A percentile compares a stretch with the other conserved stretches of the same genome.
phyloP scores from a whole-genome alignment of 2,329 filamentous ascomycete genomes.

The Phaeosphaeriaceae sp. region DNA sequence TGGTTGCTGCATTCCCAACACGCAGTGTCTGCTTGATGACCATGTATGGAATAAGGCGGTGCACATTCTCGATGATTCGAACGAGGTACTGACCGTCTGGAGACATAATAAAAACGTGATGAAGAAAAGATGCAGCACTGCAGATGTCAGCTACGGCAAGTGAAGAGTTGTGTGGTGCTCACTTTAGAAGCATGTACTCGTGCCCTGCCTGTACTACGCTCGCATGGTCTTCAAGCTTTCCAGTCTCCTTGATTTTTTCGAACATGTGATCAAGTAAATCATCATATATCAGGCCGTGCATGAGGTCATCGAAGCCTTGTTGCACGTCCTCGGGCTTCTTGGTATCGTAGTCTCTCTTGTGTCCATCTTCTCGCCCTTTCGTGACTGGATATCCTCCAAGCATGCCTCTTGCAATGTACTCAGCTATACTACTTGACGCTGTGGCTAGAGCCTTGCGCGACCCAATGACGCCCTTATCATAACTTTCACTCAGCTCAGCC shows the following conservation, averaged over 20 bases:
- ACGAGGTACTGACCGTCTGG: constrained; percentile 77
- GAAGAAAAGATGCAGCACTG: constrained; percentile 75
- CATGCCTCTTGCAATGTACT: constrained; percentile 70
- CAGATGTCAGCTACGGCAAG: constrained; percentile 1
- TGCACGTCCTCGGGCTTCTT: constrained; percentile 65
- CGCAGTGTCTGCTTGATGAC: constrained; percentile 75
- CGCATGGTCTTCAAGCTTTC: constrained; percentile 69
- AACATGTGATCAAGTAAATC: constrained; percentile 70
- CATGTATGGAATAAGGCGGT: constrained; percentile 74
- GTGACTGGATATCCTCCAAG: constrained; percentile 65
- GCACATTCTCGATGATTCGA: constrained; percentile 71
- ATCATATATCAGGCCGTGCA: constrained; percentile 72
- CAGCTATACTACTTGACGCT: constrained; percentile 71
- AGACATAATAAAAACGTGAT: constrained; percentile 74
- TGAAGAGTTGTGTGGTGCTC: constrained; percentile 37
- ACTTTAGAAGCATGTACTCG: constrained; percentile 75
- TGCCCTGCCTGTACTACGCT: constrained; percentile 67
- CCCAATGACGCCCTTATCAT: constrained; percentile 78
- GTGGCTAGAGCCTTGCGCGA: constrained; percentile 77
- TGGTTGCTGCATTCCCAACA: constrained; percentile 79
- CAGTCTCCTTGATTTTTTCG: constrained; percentile 64
- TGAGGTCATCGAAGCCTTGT: constrained; percentile 69
- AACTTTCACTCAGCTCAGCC: constrained; percentile 78
- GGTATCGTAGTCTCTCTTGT: constrained; percentile 60
- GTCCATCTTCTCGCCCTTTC: constrained; percentile 40